phyloP scores from a whole-genome alignment of 768 basidiomycete species.

The Russula brevipes region DNA sequence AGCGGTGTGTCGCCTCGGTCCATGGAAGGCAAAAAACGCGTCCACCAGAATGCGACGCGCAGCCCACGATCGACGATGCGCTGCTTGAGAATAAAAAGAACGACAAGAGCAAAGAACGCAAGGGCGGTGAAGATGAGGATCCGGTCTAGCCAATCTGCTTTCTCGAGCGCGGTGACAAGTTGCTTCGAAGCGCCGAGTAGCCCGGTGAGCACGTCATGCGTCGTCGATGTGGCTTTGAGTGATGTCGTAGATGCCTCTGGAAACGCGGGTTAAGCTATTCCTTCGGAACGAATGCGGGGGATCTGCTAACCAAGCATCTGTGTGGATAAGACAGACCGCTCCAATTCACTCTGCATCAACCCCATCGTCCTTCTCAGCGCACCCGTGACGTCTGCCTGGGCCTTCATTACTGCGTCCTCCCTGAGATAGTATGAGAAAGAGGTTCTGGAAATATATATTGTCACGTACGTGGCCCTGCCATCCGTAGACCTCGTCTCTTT shows the following conservation, averaged over 20 bases:
- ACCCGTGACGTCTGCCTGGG: slow-evolving; percentile 86
- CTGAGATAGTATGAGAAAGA: slow-evolving; percentile 33
- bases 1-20: not conserved
- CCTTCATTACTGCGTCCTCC: slow-evolving; percentile 83
- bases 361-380: slow-evolving; percentile 77
- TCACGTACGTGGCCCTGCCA: slow-evolving; percentile 59
- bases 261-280: not conserved
- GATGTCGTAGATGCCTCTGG: slow-evolving; percentile 75
- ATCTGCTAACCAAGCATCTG: slow-evolving; percentile 71
- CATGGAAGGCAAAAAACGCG: slow-evolving; percentile 53
- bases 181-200: slow-evolving; percentile 76
- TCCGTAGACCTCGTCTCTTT: slow-evolving; percentile 45
- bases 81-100: slow-evolving; percentile 84
- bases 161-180: slow-evolving; percentile 82
- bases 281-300: not conserved
- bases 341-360: slow-evolving; percentile 89
- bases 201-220: slow-evolving; percentile 69
- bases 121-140: slow-evolving; percentile 77
- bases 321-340: slow-evolving; percentile 76
- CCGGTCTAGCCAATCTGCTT: slow-evolving; percentile 89
- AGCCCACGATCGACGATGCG: slow-evolving; percentile 76
- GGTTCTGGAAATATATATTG: not conserved
- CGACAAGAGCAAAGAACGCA: slow-evolving; percentile 75
- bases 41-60: slow-evolving; percentile 85
- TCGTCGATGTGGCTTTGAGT: slow-evolving; percentile 64